Evolutionary conservation across 192 early-diverging fungal species (phyloP).

Genomic region (Rhizophagus clarus): DNA sequence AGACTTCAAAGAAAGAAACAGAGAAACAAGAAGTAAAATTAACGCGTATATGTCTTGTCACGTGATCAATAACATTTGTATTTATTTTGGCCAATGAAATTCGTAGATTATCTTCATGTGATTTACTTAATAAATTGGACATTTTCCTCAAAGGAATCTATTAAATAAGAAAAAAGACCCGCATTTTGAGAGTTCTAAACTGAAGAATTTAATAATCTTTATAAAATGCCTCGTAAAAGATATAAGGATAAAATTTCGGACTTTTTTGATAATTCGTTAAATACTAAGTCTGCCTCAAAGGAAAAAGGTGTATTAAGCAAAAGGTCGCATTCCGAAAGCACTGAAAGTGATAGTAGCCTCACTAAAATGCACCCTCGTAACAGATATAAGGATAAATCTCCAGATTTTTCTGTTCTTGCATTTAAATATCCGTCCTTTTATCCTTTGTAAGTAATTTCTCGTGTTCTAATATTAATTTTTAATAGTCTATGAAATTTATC

Average conservation of each 20-base stretch:
- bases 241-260: conserved; percentile 57
- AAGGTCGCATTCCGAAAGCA: background rate
- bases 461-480: background rate
- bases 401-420: conserved; percentile 59
- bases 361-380: conserved; percentile 63
- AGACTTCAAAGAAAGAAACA: conserved; percentile 18
- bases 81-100: too few species aligned
- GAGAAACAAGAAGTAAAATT: background rate
- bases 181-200: background rate
- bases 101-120: too few species aligned
- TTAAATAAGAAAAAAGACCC: background rate
- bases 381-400: conserved; percentile 54
- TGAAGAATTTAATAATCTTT: background rate
- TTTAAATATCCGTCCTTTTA: conserved; percentile 45
- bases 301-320: background rate
- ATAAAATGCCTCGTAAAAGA: conserved; percentile 58
- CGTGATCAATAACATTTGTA: too few species aligned
- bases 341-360: background rate
- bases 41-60: too few species aligned
- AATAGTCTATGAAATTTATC: background rate
- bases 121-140: background rate
- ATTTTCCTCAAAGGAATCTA: background rate
- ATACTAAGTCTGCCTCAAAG: too few species aligned
- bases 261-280: conserved; percentile 38
- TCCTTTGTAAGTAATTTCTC: conserved; percentile 46